Conservation (phyloP, 2,329 filamentous ascomycete species). For the Monilinia vaccinii-corymbosi region DNA sequence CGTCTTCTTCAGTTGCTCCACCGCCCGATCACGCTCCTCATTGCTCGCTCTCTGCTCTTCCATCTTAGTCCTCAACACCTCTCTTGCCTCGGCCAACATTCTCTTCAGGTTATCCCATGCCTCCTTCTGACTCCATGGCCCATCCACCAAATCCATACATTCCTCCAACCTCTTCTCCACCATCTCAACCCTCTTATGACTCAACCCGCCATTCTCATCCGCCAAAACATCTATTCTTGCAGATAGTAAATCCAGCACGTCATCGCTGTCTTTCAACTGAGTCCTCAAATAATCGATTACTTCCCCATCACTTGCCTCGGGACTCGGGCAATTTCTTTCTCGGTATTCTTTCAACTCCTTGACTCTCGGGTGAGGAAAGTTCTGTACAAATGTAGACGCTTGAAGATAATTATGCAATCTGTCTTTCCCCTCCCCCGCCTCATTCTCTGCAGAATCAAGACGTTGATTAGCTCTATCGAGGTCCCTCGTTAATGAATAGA, state of each 20-base stretch:
- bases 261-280: neutral
- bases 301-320: neutral
- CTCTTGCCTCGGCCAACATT: neutral
- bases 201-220: neutral
- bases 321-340: neutral
- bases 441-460: neutral
- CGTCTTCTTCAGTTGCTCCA: neutral
- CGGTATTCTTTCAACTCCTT: neutral
- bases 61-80: neutral
- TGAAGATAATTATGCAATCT: neutral
- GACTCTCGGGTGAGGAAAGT: neutral
- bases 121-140: neutral
- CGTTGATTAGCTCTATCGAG: neutral
- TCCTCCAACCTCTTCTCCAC: slow-evolving; percentile 1
- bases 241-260: neutral
- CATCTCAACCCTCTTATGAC: neutral
- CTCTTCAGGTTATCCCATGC: neutral
- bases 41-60: neutral
- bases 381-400: neutral
- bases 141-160: slow-evolving; percentile 8
- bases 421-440: neutral
- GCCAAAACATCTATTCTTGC: neutral
- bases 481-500: neutral
- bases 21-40: neutral
- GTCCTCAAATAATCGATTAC: neutral